Base-by-base conservation (phyloP, 2,329 filamentous ascomycete species). In the Bimuria novae-zelandiae region DNA sequence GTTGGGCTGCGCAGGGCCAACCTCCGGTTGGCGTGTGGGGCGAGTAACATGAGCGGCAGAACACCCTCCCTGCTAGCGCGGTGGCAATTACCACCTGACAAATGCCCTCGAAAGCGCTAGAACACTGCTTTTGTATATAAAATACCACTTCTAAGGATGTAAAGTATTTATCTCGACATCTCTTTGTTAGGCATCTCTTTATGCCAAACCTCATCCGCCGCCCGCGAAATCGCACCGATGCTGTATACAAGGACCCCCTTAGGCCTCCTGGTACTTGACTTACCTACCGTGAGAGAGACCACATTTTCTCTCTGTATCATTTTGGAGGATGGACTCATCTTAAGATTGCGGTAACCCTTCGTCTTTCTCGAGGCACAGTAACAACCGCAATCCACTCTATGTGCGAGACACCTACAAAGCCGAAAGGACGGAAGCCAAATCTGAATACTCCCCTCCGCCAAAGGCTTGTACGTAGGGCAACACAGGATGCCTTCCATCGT, bases 381-480 rank as follows among this genome's bases (percentile, higher is more conserved):
- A 39, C 36, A 29, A 44, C 39, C 25, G 49, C 45, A 23, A 39
- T 51, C 21, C 36, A 7, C 35, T 51, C 49, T 12, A 17, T 29
- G 17, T 14, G 12, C 30, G 49, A 51, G 27, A 23, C 21, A 6
- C 40, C 40, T 7, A 29, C 39, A 33, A 46, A 37, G 32, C 49
- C 19, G 14, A 16, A 21, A 22, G 41, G 49, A 7, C 32, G 41
- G 23, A 39, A 27, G 22, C 49, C 49, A 22, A 32, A 23, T 14
- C 29, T 46, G 32, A 40, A 30, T 23, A 22, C 25, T 23, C n/a
- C 29, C 4, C 8, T 46, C 7, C 49, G 33, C 21, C 14, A 51
- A 27, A 47, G 52, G 25, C 52, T 55, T 6, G 40, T 52, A 25
- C 23, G 29, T 29, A 48, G 48, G 19, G 52, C 52, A 5, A 55